These are phyloP conservation scores for Claviceps maximensis DNA, from an alignment of 2,329 filamentous ascomycete species.

Conservation along the genomic window DNA sequence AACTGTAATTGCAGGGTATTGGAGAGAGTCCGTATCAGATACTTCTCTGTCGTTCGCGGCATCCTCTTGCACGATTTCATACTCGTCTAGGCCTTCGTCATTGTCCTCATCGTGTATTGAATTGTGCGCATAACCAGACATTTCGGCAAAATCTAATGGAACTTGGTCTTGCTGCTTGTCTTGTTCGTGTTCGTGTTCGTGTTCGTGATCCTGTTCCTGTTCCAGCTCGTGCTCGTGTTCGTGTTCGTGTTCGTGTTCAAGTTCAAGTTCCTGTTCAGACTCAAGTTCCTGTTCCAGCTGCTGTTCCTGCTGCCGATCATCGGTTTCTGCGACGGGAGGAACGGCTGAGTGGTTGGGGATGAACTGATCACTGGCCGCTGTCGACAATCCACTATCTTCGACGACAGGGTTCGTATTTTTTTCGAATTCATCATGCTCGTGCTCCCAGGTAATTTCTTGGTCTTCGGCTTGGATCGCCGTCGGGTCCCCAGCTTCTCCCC, in stretches of 20 bases:
- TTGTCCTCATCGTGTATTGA: conserved; percentile 1
- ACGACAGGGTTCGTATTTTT: background rate
- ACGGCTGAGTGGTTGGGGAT: background rate
- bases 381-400: background rate
- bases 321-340: background rate
- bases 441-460: conserved; percentile 14
- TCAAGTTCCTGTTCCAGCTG: too few relatives aligned
- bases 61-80: background rate
- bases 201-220: too few relatives aligned
- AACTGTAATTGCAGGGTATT: conserved; percentile 26
- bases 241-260: too few relatives aligned
- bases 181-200: too few relatives aligned
- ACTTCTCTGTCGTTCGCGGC: conserved; percentile 1
- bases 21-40: conserved; percentile 6
- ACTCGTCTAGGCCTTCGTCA: background rate
- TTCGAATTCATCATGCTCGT: conserved; percentile 9
- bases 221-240: too few relatives aligned
- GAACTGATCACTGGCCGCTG: background rate
- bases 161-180: background rate
- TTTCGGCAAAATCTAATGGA: background rate
- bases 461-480: conserved; percentile 5
- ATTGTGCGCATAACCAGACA: background rate
- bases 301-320: too few relatives aligned
- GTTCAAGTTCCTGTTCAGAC: too few relatives aligned
- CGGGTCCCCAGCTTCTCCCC: background rate